These are phyloP conservation scores for Candolleomyces eurysporus DNA, from an alignment of 768 basidiomycete genomes.

Conservation along the genomic window DNA sequence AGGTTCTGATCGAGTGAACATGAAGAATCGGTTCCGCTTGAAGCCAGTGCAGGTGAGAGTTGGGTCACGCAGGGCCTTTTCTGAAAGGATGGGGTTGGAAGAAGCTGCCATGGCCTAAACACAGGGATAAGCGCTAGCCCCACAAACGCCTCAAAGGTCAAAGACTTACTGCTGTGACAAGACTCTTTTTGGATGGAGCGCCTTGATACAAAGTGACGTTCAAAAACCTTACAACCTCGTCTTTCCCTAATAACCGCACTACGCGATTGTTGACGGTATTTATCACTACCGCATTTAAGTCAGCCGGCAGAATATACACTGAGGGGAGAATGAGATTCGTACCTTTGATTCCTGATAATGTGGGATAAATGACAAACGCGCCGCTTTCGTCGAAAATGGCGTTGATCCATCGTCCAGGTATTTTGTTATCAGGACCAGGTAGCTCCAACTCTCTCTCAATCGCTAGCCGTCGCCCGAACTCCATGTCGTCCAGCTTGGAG, in stretches of 20 bases:
- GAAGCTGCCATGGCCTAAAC: conserved; percentile 90
- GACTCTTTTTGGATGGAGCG: conserved; percentile 78
- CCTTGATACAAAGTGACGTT: conserved; percentile 92
- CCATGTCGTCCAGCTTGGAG: conserved; percentile 96
- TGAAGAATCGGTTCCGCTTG: conserved; percentile 90
- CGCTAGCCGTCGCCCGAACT: conserved; percentile 95
- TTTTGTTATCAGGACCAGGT: conserved; percentile 68
- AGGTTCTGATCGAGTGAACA: conserved; percentile 89
- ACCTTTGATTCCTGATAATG: conserved; percentile 95
- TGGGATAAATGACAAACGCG: conserved; percentile 90
- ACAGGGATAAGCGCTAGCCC: conserved; percentile 1
- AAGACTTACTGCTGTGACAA: conserved; percentile 74
- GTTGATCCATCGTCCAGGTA: conserved; percentile 80
- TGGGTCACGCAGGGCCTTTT: conserved; percentile 82
- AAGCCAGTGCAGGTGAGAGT: conserved; percentile 92
- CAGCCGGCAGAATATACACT: not conserved
- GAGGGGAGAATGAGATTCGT: conserved; percentile 2
- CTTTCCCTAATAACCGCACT: conserved; percentile 83
- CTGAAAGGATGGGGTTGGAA: conserved; percentile 89
- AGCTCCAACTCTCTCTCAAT: conserved; percentile 89
- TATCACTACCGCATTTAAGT: conserved; percentile 58
- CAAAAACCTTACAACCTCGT: conserved; percentile 88
- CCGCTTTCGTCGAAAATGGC: conserved; percentile 99
- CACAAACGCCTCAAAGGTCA: not conserved
- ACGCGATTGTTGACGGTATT: conserved; percentile 95